phyloP scores from a whole-genome alignment of 495 filamentous ascomycete species.

The Penicillium egyptiacum region DNA sequence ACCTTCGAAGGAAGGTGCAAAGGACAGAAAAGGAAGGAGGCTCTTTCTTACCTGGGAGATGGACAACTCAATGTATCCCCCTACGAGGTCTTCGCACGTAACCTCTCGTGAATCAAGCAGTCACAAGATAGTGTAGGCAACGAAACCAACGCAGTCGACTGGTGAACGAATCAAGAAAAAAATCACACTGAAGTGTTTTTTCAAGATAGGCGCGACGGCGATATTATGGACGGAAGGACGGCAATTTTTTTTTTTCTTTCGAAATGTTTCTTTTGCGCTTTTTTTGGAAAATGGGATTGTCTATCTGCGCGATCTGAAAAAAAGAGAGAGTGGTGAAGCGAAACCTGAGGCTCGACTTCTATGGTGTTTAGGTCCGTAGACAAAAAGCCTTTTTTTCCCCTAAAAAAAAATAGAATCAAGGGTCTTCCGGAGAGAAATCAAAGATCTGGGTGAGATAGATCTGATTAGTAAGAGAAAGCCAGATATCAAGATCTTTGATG shows the following conservation, averaged over 20 bases:
- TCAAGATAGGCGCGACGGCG: slow-evolving; percentile 23
- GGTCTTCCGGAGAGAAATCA: slow-evolving; percentile 20
- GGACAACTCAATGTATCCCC: slow-evolving; percentile 99
- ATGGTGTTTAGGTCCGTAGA: slow-evolving; percentile 12
- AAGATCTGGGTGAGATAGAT: slow-evolving; percentile 20
- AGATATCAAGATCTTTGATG: slow-evolving; percentile 17
- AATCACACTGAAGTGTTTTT: slow-evolving; percentile 52
- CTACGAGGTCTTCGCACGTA: slow-evolving; percentile 29
- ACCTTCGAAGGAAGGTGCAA: not conserved
- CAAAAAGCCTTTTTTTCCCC: slow-evolving; percentile 9
- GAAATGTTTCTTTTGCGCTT: slow-evolving; percentile 27
- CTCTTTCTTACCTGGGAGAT: slow-evolving; percentile 90
- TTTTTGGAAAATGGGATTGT: slow-evolving; percentile 29
- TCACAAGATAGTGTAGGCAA: slow-evolving; percentile 12
- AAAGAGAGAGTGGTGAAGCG: slow-evolving; percentile 35
- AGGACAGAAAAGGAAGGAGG: slow-evolving; percentile 8
- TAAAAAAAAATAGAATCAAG: slow-evolving; percentile 10
- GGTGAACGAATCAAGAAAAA: slow-evolving; percentile 22
- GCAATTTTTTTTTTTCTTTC: slow-evolving; percentile 25
- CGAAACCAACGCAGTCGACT: slow-evolving; percentile 14
- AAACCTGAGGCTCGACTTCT: slow-evolving; percentile 13
- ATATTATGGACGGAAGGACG: slow-evolving; percentile 24
- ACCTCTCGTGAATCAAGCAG: slow-evolving; percentile 4
- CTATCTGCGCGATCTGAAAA: slow-evolving; percentile 40
- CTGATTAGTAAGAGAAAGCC: slow-evolving; percentile 23